A percentile compares a stretch with the other conserved stretches of the same genome.
Conservation (phyloP, 192 early-diverging fungal genomes). For the Paraglomus brasilianum region DNA sequence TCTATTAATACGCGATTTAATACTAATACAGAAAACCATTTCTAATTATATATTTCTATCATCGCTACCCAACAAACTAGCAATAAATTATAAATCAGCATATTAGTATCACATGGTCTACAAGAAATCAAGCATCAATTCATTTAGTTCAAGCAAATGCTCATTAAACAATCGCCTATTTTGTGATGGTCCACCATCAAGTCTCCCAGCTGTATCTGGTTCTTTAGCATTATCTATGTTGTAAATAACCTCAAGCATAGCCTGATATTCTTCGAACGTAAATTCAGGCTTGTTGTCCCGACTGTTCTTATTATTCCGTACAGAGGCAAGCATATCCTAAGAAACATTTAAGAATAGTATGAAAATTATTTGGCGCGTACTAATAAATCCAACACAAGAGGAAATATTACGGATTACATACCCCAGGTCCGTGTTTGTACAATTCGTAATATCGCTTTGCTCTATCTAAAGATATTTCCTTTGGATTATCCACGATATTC, state of each 20-base stretch:
- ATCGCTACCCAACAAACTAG: too few species aligned
- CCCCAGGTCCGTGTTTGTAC: constrained; percentile 45
- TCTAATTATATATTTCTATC: too few species aligned
- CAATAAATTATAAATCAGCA: too few species aligned
- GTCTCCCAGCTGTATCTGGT: background rate
- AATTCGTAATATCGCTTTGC: constrained; percentile 76
- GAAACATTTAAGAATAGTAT: background rate
- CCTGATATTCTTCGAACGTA: constrained; percentile 79
- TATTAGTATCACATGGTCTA: background rate
- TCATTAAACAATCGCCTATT: constrained; percentile 38
- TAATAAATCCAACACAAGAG: background rate
- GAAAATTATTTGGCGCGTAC: background rate
- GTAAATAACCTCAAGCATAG: constrained; percentile 72
- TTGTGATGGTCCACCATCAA: constrained; percentile 4
- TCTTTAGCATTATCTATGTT: constrained; percentile 32
- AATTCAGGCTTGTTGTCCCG: constrained; percentile 58
- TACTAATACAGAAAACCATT: too few species aligned
- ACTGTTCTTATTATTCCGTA: constrained; percentile 40
- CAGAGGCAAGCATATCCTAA: constrained; percentile 24
- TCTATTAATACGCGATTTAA: too few species aligned
- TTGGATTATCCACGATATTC: constrained; percentile 63
- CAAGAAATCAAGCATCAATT: constrained; percentile 38
- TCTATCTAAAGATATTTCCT: constrained; percentile 65
- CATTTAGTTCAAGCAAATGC: constrained; percentile 44
- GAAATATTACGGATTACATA: too few species aligned